A percentile compares a stretch with the other conserved stretches of the same genome.
phyloP scores from a whole-genome alignment of 2,329 filamentous ascomycete genomes.

The Penicillium sp. region DNA sequence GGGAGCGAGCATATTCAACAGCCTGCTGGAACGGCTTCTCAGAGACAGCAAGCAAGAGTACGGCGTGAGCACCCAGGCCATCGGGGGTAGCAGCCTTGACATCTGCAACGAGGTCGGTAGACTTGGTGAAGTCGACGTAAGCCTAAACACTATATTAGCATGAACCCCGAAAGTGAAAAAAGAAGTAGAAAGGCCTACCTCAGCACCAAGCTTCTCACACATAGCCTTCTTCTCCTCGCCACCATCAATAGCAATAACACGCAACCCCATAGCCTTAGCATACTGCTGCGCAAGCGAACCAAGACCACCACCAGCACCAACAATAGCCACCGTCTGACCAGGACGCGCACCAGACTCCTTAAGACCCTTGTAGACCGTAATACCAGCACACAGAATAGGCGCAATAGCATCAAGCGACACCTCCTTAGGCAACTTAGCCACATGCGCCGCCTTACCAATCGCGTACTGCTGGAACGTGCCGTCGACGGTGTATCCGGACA shows the following conservation, averaged over 20 bases:
- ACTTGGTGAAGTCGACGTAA: constrained; percentile 72
- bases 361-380: constrained; percentile 84
- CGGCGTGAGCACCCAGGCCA: constrained; percentile 76
- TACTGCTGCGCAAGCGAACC: constrained; percentile 76
- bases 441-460: constrained; percentile 75
- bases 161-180: too few relatives aligned
- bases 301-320: constrained; percentile 76
- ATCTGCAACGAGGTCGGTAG: constrained; percentile 69
- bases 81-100: constrained; percentile 73
- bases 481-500: constrained; percentile 88
- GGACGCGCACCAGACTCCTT: constrained; percentile 70
- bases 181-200: constrained; percentile 17
- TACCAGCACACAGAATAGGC: constrained; percentile 73
- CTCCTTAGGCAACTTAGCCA: constrained; percentile 71
- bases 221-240: constrained; percentile 71
- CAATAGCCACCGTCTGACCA: constrained; percentile 71
- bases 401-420: constrained; percentile 66
- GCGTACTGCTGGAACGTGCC: constrained; percentile 89
- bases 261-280: constrained; percentile 79
- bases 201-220: constrained; percentile 58
- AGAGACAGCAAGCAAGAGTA: constrained; percentile 72
- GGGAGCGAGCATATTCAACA: constrained; percentile 72
- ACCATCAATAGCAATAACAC: constrained; percentile 70
- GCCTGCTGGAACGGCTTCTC: constrained; percentile 97
- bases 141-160: constrained; percentile 25